Conservation (phyloP, 2,329 filamentous ascomycete genomes). For the Cytospora piceae region DNA sequence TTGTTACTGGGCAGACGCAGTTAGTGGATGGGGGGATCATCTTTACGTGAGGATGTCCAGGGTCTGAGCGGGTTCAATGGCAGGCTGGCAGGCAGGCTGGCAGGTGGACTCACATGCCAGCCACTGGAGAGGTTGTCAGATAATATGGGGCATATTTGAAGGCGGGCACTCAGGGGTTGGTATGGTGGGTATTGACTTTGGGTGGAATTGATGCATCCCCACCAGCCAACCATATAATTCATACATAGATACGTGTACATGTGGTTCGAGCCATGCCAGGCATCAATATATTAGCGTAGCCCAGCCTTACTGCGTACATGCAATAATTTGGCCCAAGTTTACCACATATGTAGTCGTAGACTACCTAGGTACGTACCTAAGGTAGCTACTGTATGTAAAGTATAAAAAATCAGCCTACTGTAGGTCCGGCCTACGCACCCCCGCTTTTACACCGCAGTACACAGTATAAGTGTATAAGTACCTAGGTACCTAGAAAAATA, state of each 20-base stretch:
- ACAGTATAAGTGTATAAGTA: too few species aligned
- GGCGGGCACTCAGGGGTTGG: too few species aligned
- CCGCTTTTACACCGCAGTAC: too few species aligned
- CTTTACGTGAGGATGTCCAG: slow-evolving; percentile 40
- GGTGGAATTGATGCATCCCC: background rate
- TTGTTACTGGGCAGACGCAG: slow-evolving; percentile 68
- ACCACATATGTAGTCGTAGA: background rate
- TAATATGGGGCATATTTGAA: too few species aligned
- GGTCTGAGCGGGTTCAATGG: background rate
- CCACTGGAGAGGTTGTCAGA: too few species aligned
- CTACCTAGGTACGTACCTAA: too few species aligned
- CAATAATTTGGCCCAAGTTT: background rate
- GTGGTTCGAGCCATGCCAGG: background rate
- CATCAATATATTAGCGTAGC: background rate
- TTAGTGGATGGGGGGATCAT: slow-evolving; percentile 65
- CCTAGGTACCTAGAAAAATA: too few species aligned
- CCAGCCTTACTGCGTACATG: background rate
- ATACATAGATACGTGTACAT: background rate
- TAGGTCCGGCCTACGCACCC: background rate
- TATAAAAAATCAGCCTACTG: background rate
- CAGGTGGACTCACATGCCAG: too few species aligned
- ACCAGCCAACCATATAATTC: background rate
- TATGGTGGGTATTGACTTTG: too few species aligned
- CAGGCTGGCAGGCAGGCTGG: background rate
- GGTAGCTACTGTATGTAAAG: background rate